Evolutionary conservation across 2,329 filamentous ascomycete species (phyloP).

Genomic region (Apiospora phragmitis): DNA sequence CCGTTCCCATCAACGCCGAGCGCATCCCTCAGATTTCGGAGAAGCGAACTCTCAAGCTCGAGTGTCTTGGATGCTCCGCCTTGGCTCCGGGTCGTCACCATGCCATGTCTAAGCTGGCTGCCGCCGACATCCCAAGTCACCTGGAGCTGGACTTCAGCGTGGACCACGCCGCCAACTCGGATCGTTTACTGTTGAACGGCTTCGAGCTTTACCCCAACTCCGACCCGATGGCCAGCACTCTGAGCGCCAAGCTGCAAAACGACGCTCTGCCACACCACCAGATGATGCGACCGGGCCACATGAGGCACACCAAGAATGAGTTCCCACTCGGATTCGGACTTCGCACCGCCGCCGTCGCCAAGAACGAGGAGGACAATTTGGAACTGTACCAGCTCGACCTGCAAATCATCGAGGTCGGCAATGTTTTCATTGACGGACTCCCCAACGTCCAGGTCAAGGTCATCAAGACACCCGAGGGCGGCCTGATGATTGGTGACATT

Average conservation of each 20-base stretch:
- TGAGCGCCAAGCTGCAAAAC: conserved; percentile 48
- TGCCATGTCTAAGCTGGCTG: conserved; percentile 11
- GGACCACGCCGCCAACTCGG: conserved; percentile 41
- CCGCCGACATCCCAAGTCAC: conserved; percentile 38
- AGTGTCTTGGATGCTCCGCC: conserved; percentile 29
- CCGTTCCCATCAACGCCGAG: conserved; percentile 25
- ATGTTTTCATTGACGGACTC: conserved; percentile 53
- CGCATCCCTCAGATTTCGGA: conserved; percentile 20
- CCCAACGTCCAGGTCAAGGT: conserved; percentile 60
- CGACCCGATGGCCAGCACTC: conserved; percentile 43
- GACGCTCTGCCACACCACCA: conserved; percentile 24
- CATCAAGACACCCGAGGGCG: conserved; percentile 56
- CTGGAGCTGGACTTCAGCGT: conserved; percentile 57
- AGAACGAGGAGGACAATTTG: conserved; percentile 51
- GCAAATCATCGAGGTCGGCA: conserved; percentile 60
- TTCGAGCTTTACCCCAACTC: conserved; percentile 59
- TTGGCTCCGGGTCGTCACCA: conserved; percentile 16
- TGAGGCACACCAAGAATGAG: conserved; percentile 26
- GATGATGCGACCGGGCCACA: conserved; percentile 22
- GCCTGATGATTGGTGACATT: conserved; percentile 55
- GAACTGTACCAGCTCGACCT: conserved; percentile 56
- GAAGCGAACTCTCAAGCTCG: conserved; percentile 26
- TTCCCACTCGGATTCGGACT: conserved; percentile 50
- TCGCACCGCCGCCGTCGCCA: conserved; percentile 41
- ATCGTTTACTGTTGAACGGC: conserved; percentile 58